Evolutionary conservation across 345 rosid species (phyloP).

Genomic region (Lumnitzera racemosa): DNA sequence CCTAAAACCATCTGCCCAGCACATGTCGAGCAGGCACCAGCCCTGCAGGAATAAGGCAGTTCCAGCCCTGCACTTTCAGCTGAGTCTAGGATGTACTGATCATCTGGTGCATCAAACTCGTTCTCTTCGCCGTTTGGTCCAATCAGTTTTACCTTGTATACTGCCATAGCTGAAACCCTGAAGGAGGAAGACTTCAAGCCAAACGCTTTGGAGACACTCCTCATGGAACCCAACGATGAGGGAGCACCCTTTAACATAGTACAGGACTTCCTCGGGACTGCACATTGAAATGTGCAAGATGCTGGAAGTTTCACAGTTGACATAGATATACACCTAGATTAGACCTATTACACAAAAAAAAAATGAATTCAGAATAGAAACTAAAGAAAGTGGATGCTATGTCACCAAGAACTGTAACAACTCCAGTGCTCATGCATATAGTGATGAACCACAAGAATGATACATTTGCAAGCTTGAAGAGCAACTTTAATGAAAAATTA

Average conservation of each 20-base stretch:
- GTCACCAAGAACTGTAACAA: too few relatives aligned
- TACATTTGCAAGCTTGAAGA: too few relatives aligned
- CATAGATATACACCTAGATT: constrained; percentile 21
- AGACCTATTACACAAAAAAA: too few relatives aligned
- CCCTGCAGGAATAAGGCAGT: constrained; percentile 58
- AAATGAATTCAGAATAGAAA: too few relatives aligned
- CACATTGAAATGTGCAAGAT: constrained; percentile 13
- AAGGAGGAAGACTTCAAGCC: constrained; percentile 33
- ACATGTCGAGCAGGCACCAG: constrained; percentile 51
- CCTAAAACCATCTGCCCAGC: constrained; percentile 42
- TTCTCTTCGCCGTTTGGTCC: constrained; percentile 39
- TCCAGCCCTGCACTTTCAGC: constrained; percentile 49
- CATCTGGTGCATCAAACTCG: constrained; percentile 45
- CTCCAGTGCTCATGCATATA: too few relatives aligned
- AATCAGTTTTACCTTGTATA: constrained; percentile 39
- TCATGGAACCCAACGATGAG: constrained; percentile 15
- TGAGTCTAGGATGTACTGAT: constrained; percentile 41
- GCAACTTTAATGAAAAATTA: too few relatives aligned
- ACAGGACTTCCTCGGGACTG: constrained; percentile 12
- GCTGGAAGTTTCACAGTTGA: constrained; percentile 27
- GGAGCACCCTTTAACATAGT: constrained; percentile 14
- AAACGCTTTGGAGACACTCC: constrained; percentile 18
- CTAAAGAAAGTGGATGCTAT: too few relatives aligned
- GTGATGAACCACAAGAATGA: too few relatives aligned
- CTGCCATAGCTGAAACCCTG: constrained; percentile 30